Base-by-base conservation (phyloP, 2,329 filamentous ascomycete genomes). In the Hypoxylon sp. region DNA sequence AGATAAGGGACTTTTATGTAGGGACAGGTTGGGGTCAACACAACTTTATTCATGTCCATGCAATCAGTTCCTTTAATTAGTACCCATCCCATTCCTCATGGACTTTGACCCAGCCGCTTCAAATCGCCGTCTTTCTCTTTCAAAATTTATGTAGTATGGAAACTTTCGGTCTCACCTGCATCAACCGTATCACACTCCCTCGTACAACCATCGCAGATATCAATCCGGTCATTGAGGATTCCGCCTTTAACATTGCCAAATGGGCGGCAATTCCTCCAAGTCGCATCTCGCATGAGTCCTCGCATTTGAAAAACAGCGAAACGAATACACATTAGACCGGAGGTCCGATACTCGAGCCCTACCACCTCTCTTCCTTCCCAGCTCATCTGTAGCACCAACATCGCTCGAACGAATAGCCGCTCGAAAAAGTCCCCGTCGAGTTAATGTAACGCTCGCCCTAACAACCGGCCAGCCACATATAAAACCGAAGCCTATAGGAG, bases 281-380 rank as follows among this genome's bases (percentile, higher is more conserved):
- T 69, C 56, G 56, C 61, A 59, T 63, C 54, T 44, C 63, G 55
- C 62, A 72, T 54, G 53, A 66, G 64, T 61, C 48, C 58, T 66
- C 46, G 53, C 53, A 65, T 68, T 66, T 71, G 61, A 66, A 67
- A 64, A 58, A 67, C 57, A 14, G 49, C 53, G 22, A 53, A 63
- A 35, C 57, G 46, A 70, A 27, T 35, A 46, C 31, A 59, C 33
- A 33, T 64, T 56, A 67, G 35, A 59, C 50, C 66, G 70, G 61
- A 69, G 14, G 53, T 67, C 68, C 70, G 70, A 63, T 46, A 33
- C 35, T 35, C 17, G 46, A 61, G 56, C 42, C 54, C 56, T 31
- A 17, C 20, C 8, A 40, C 40, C 20, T 37, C 48, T 35, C 51
- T 56, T 40, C 30, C 20, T 44, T 27, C 20, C 13, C 25, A 35